A percentile compares a stretch with the other conserved stretches of the same genome.
phyloP scores from a whole-genome alignment of 495 filamentous ascomycete species.

The Hypoxylon rickii region DNA sequence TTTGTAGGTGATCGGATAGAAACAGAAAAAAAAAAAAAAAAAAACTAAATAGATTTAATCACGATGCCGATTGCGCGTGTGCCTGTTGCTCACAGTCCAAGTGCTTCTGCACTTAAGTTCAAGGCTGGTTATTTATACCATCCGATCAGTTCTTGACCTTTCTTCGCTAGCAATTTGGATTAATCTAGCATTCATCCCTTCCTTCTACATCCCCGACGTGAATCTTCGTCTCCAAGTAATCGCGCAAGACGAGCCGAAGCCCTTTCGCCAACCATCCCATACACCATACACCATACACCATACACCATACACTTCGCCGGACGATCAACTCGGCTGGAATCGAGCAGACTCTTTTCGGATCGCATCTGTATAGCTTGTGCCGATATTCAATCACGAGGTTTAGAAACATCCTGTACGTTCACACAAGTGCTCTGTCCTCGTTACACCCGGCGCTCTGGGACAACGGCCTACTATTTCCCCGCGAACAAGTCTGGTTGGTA shows the following conservation, averaged over 20 bases:
- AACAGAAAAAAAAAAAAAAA: constrained; percentile 21
- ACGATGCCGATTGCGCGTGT: constrained; percentile 21
- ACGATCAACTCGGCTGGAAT: constrained; percentile 16
- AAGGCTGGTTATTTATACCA: neutral
- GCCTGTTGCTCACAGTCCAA: constrained; percentile 6
- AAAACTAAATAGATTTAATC: constrained; percentile 23
- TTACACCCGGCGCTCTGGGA: neutral
- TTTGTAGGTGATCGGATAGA: too few relatives aligned
- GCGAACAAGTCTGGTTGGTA: constrained; percentile 5
- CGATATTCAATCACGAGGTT: too few relatives aligned
- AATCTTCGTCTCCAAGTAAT: constrained; percentile 6
- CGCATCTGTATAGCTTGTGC: too few relatives aligned
- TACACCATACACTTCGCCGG: neutral
- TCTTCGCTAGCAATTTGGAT: neutral
- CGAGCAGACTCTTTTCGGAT: constrained; percentile 1
- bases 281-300: too few relatives aligned
- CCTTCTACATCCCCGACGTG: neutral
- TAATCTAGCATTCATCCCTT: neutral
- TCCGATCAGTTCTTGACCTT: neutral
- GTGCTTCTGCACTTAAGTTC: constrained; percentile 17
- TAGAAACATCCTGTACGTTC: neutral
- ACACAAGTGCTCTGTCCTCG: too few relatives aligned
- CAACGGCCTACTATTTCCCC: constrained; percentile 1
- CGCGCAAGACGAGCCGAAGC: constrained; percentile 17
- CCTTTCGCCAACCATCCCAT: constrained; percentile 1